Base-by-base conservation (phyloP, 176 grass and related monocot genomes). In the Urochloa ruziziensis region DNA sequence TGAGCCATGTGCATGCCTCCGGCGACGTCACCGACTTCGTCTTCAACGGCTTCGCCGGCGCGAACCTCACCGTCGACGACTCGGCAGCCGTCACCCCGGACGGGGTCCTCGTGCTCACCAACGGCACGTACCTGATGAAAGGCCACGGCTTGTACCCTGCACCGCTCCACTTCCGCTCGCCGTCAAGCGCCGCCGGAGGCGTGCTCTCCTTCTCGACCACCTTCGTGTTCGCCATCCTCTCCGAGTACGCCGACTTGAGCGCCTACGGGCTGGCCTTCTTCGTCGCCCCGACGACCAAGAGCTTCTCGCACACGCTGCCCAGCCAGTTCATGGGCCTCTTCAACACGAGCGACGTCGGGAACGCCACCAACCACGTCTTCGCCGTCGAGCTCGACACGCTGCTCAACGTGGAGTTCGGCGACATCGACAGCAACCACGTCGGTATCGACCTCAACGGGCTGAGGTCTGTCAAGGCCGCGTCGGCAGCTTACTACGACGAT, bases 341-440 rank as follows among this genome's bases (percentile, higher is more conserved):
- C 65, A 68, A 68, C 64, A 39, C 13, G 2, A 54, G 46, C 48
- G 67, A 83, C 21, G 66, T 79, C 13, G 86, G 86, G 7, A 85
- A 82, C 11, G 13, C 75, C 12, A 48, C 51, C 18, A 88, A 91
- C 60, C 81, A 91, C 21, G 40, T 88, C 54, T 65, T 91, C 14
- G 90, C 85, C 12, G 29, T 91, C 17, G 90, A 91, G 77, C 54
- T 91, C 15, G 90, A 91, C 61, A 85, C 90, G 7, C 36, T 91
- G 49, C 24, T 18, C 1, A 87, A 33, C 68, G 14, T 18, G 1
- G 53, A 77, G 0, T 40, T 43, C 7, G 36, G 35, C 3, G 74
- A 77, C 74, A 61, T 43, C 1, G 32, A 74, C 72, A 74, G 48
- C 72, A 74, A 74, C 72, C 54, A 77, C 54, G 35, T 57, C 49